Evolutionary conservation across 148 eudicot species (phyloP).

Genomic region (Chenopodium quinoa): DNA sequence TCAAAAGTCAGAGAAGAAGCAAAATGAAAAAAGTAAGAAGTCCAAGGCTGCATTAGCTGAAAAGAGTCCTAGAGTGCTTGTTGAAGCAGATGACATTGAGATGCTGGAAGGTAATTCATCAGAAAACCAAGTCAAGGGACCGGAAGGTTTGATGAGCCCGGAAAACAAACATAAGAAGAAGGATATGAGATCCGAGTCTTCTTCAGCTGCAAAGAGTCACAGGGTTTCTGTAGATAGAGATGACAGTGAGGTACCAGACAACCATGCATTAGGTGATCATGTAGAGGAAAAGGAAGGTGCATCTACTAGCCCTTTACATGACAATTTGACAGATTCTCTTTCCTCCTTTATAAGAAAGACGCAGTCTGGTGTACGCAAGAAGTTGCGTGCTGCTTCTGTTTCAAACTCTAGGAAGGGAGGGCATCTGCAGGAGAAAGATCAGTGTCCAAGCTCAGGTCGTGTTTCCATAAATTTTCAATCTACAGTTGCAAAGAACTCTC

Average conservation of each 20-base stretch:
- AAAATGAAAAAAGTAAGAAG: slow-evolving; percentile 14
- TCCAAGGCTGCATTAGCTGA: slow-evolving; percentile 14
- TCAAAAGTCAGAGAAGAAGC: slow-evolving; percentile 23
- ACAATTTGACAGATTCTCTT: slow-evolving; percentile 56
- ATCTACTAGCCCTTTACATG: slow-evolving; percentile 29
- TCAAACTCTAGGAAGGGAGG: slow-evolving; percentile 36
- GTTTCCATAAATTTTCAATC: slow-evolving; percentile 20
- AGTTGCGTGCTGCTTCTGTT: slow-evolving; percentile 37
- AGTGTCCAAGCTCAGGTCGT: slow-evolving; percentile 30
- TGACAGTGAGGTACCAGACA: slow-evolving; percentile 25
- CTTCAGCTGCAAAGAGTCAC: slow-evolving; percentile 24
- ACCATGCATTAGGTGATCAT: slow-evolving; percentile 28
- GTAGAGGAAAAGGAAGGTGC: slow-evolving; percentile 27
- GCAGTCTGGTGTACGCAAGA: slow-evolving; percentile 48
- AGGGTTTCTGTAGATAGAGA: slow-evolving; percentile 13
- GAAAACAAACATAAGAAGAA: slow-evolving; percentile 29
- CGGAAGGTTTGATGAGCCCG: background rate
- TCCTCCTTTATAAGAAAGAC: slow-evolving; percentile 63
- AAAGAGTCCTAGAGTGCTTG: slow-evolving; percentile 1
- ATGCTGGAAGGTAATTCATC: slow-evolving; percentile 13
- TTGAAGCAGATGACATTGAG: slow-evolving; percentile 15
- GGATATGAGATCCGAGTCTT: slow-evolving; percentile 30
- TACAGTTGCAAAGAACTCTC: slow-evolving; percentile 9
- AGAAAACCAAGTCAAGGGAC: slow-evolving; percentile 10
- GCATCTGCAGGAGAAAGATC: slow-evolving; percentile 26